Base-by-base conservation (phyloP, 2,329 filamentous ascomycete genomes). In the Phyllosticta ampelicida region DNA sequence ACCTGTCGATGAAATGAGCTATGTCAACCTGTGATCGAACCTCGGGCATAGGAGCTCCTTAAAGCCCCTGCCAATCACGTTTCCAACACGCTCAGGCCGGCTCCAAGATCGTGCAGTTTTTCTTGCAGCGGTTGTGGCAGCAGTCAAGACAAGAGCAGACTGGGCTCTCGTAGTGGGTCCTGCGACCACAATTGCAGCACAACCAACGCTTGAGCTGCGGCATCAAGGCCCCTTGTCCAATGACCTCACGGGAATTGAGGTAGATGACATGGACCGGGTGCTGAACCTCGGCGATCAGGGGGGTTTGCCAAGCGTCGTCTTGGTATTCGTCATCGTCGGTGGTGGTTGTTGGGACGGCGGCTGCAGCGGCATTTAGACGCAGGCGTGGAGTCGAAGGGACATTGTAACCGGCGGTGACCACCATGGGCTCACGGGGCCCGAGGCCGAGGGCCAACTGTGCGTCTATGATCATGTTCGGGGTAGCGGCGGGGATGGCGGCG, bases 101-200 rank as follows among this genome's bases (percentile, higher is more conserved):
- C 28, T 56, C 55, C 19, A 52, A 44, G 3, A 19, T 13, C 51
- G 48, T 50, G 23, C 57, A 59, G 26, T 11, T 9, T 8, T 11
- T 26, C 48, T 56, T 49, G 36, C 58, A 60, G 13, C 54, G 21
- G 13, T 23, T 29, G 19, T 60, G 58, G 48, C 52, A 9, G 51
- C 58, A 60, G 18, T 51, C 29, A 21, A 60, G 49, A 21, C 49
- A 56, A 29, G 48, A 51, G 54, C 58, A 60, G 3, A 60, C 28
- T 11, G 56, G 16, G 18, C 29, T 60, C 54, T 60, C 58, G n/a
- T 54, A 56, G 49, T 60, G 58, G n/a, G 58, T 60, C 11, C 48
- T 57, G 49, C 28, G 52, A 9, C 29, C 18, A 48, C 58, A 60
- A 13, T 20, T 20, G 58, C 58, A 60, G 54, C 58, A 60, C 23